Conservation (phyloP, 371 early-diverging fungal species). For the Rhizopus arrhizus region DNA sequence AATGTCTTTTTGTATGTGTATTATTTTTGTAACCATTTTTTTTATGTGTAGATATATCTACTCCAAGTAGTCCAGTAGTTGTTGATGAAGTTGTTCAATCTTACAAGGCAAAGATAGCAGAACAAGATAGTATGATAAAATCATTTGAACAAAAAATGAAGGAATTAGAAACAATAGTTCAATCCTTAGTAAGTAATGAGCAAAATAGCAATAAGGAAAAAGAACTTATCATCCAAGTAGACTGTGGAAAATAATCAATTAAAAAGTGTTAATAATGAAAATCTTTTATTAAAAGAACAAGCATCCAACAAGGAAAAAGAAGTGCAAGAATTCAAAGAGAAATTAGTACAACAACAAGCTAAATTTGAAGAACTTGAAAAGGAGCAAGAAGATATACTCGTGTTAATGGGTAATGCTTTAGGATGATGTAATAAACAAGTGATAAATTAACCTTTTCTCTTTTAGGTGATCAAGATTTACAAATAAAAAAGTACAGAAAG, state of each 20-base stretch:
- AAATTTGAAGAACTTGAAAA: constrained; percentile 62
- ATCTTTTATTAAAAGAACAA: constrained; percentile 8
- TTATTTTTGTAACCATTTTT: neutral
- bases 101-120: constrained; percentile 49
- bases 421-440: constrained; percentile 6
- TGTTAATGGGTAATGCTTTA: constrained; percentile 67
- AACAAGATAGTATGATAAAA: constrained; percentile 46
- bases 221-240: neutral
- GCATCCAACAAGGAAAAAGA: constrained; percentile 14
- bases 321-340: constrained; percentile 25
- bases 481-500: constrained; percentile 60
- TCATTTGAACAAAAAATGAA: constrained; percentile 33
- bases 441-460: neutral
- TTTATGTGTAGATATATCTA: constrained; percentile 15
- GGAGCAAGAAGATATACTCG: constrained; percentile 91
- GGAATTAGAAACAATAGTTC: constrained; percentile 28
- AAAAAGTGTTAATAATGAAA: constrained; percentile 10
- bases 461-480: constrained; percentile 72
- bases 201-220: neutral
- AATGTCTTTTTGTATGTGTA: neutral
- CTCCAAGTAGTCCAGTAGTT: constrained; percentile 21
- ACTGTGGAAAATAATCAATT: neutral
- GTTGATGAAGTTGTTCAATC: constrained; percentile 44
- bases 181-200: constrained; percentile 29
- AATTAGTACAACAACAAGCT: constrained; percentile 32